Evolutionary conservation across 495 filamentous ascomycete species (phyloP).

Genomic region (Xylaria nigripes): DNA sequence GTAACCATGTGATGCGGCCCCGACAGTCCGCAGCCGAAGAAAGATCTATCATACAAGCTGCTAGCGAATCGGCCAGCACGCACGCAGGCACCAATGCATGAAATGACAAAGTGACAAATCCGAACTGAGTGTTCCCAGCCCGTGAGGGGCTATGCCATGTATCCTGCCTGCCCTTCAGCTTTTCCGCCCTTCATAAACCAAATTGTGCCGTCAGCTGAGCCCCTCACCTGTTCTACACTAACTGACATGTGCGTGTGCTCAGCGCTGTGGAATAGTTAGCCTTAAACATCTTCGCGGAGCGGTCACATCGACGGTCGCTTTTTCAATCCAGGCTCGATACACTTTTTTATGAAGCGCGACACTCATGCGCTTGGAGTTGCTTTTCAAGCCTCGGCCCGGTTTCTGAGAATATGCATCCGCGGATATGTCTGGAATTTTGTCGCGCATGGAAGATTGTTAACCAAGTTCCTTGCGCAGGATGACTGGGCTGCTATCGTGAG

Average conservation of each 20-base stretch:
- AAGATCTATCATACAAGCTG: no score
- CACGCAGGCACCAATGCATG: no score
- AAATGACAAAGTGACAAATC: no score
- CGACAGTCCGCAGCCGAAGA: no score
- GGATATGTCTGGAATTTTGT: not conserved
- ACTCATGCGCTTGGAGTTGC: not conserved
- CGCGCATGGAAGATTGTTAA: not conserved
- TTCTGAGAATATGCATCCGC: not conserved
- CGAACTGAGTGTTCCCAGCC: no score
- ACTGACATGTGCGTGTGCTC: not conserved
- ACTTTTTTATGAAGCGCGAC: not conserved
- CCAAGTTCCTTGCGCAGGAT: not conserved
- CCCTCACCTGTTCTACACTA: not conserved
- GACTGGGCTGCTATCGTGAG: not conserved
- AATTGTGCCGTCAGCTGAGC: not conserved
- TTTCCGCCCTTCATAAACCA: no score
- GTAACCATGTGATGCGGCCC: no score
- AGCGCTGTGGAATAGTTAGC: not conserved
- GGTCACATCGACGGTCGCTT: no score
- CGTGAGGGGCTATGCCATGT: not conserved
- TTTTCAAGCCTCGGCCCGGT: not conserved
- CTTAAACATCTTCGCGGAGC: no score
- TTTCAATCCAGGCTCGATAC: no score
- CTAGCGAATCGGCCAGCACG: no score
- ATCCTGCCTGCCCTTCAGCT: not conserved